These are phyloP conservation scores for Rhododendron ovatum DNA, from an alignment of 148 eudicot species.

Conservation along the genomic window DNA sequence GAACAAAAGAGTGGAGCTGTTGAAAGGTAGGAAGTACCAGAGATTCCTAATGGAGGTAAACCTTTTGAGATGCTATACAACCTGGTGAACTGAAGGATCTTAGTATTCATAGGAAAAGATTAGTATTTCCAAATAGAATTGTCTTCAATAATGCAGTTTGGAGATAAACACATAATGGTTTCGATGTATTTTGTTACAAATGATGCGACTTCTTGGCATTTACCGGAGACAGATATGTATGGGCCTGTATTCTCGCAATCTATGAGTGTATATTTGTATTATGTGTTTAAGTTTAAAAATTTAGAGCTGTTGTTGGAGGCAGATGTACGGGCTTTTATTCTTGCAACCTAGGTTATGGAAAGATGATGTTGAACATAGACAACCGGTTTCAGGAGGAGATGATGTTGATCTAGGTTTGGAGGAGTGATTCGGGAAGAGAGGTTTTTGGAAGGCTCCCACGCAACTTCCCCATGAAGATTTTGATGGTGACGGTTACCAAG, in stretches of 20 bases:
- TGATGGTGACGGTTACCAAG: not conserved
- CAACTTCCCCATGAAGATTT: not conserved
- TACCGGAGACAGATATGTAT: too few relatives aligned
- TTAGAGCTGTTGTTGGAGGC: too few relatives aligned
- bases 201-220: not conserved
- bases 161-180: not conserved
- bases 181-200: not conserved
- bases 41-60: not conserved
- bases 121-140: not conserved
- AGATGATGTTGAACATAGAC: too few relatives aligned
- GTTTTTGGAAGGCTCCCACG: not conserved
- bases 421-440: too few relatives aligned
- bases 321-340: too few relatives aligned
- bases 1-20: not conserved
- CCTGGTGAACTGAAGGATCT: constrained; percentile 1
- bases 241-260: too few relatives aligned
- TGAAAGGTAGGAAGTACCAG: not conserved
- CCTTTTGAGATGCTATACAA: not conserved
- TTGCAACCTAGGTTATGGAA: too few relatives aligned
- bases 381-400: too few relatives aligned
- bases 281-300: too few relatives aligned
- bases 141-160: not conserved
- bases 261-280: too few relatives aligned
- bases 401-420: too few relatives aligned
- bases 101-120: not conserved